phyloP scores from a whole-genome alignment of 2,329 filamentous ascomycete genomes.

The Exophiala spinifera region DNA sequence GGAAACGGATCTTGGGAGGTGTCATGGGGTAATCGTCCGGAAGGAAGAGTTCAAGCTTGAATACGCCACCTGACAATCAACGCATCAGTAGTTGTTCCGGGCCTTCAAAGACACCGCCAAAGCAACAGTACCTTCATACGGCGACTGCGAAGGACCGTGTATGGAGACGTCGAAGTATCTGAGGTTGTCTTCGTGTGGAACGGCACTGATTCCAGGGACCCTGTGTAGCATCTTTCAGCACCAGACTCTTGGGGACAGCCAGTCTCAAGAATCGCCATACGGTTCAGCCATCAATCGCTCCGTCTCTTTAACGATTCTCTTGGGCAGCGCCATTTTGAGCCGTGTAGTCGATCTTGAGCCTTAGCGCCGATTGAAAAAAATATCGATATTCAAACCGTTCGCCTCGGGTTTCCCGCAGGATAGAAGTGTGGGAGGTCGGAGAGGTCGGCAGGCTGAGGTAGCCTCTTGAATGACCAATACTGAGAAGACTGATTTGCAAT shows the following conservation, averaged over 20 bases:
- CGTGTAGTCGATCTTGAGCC: not conserved
- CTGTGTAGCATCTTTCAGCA: conserved; percentile 46
- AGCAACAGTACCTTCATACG: conserved; percentile 74
- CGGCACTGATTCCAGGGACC: conserved; percentile 90
- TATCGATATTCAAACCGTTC: not conserved
- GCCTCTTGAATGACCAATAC: not conserved
- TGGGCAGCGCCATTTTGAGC: conserved; percentile 68
- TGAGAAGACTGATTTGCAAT: not conserved
- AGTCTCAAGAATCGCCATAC: conserved; percentile 52
- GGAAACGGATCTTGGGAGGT: conserved; percentile 94
- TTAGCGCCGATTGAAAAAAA: conserved; percentile 7
- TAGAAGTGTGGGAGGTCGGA: not conserved
- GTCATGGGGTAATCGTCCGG: conserved; percentile 99
- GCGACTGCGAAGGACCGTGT: conserved; percentile 84
- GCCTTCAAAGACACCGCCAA: not conserved
- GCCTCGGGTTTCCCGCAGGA: not conserved
- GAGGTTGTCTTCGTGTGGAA: conserved; percentile 95
- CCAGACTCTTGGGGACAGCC: not conserved
- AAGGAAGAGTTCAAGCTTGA: conserved; percentile 95
- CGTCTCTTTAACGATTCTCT: conserved; percentile 98
- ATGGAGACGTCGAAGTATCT: conserved; percentile 98
- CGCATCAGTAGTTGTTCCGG: not conserved
- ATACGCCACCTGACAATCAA: conserved; percentile 68
- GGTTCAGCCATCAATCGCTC: conserved; percentile 95
- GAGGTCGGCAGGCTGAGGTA: not conserved